Conservation (phyloP, 257 asterid genomes). For the Solanum chmielewskii region DNA sequence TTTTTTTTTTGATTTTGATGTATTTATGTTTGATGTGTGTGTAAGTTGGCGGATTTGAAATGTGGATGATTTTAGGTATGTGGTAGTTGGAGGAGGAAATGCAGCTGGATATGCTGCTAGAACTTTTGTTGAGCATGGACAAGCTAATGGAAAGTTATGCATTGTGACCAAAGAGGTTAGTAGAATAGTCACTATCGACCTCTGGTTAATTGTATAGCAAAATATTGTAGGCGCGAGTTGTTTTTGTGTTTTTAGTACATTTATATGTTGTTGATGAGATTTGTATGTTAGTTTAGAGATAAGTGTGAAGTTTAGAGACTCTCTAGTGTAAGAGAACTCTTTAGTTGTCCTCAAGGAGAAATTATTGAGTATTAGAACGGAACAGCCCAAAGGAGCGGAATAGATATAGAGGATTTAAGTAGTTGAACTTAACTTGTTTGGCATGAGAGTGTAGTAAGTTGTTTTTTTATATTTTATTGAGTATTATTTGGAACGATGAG, state of each 20-base stretch:
- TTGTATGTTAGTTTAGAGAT: not conserved
- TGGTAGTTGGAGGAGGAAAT: slow-evolving; percentile 93
- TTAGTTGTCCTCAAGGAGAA: not conserved
- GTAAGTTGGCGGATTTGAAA: not conserved
- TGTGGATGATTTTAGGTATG: slow-evolving; percentile 35
- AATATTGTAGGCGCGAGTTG: not conserved
- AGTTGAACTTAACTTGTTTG: not conserved
- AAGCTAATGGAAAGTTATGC: slow-evolving; percentile 91
- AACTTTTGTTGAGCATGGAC: slow-evolving; percentile 77
- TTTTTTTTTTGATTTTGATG: not conserved
- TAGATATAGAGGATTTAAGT: not conserved
- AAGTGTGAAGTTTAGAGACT: not conserved
- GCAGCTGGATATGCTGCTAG: slow-evolving; percentile 92
- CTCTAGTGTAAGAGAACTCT: not conserved
- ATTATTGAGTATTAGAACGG: not conserved
- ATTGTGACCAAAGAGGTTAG: slow-evolving; percentile 86
- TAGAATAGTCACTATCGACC: not conserved
- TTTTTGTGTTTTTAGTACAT: not conserved
- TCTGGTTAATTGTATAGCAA: not conserved
- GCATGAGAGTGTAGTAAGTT: not conserved
- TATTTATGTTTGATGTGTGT: not conserved
- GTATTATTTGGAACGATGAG: not conserved
- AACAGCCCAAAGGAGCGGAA: not conserved
- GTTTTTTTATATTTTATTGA: not conserved
- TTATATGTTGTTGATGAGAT: not conserved